A percentile compares a stretch with the other conserved stretches of the same genome.
These are phyloP conservation scores for Phoma sp. DNA, from an alignment of 2,329 filamentous ascomycete genomes.

Conservation along the genomic window DNA sequence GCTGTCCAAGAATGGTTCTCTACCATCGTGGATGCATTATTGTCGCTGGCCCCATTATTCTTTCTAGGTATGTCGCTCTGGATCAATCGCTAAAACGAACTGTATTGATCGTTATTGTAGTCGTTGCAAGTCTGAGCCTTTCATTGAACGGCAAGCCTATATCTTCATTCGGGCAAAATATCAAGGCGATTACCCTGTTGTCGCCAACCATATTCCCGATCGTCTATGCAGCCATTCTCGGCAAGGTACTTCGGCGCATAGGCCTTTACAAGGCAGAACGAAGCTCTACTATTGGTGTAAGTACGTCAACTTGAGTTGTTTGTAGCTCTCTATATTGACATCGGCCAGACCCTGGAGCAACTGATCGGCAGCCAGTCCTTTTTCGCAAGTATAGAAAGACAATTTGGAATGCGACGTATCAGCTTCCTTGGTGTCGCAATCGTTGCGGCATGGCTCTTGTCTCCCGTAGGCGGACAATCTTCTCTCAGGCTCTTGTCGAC, in stretches of 20 bases:
- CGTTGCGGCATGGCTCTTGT: slow-evolving; percentile 3
- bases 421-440: neutral
- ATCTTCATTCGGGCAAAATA: neutral
- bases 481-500: slow-evolving; percentile 7
- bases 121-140: neutral
- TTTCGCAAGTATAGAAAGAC: slow-evolving; percentile 3
- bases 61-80: neutral
- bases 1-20: neutral
- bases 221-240: slow-evolving; percentile 5
- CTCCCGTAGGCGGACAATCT: slow-evolving; percentile 8
- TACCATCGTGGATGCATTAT: neutral
- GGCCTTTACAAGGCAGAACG: slow-evolving; percentile 6
- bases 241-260: neutral
- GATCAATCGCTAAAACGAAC: neutral
- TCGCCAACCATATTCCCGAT: slow-evolving; percentile 9
- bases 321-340: neutral
- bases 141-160: neutral
- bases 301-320: neutral
- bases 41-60: neutral
- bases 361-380: slow-evolving; percentile 4
- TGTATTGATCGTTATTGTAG: neutral
- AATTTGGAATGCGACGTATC: neutral
- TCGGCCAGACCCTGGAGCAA: slow-evolving; percentile 1
- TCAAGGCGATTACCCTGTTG: slow-evolving; percentile 5
- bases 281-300: slow-evolving; percentile 4